Base-by-base conservation (phyloP, 768 basidiomycete species). In the Xerocomus brunneocitrinus region DNA sequence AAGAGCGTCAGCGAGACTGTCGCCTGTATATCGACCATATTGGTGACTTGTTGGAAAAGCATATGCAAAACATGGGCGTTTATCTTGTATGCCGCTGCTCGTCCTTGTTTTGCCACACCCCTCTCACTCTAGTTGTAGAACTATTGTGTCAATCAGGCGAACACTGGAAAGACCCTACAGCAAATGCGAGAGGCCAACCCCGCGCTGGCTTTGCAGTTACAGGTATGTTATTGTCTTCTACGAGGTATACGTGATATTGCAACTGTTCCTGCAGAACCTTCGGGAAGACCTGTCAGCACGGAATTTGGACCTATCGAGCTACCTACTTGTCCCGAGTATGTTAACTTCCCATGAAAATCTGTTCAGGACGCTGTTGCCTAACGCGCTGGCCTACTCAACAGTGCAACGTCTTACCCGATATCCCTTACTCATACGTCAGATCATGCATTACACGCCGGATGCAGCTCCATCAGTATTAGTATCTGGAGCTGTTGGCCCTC, bases 371-470 rank as follows among this genome's bases (percentile, higher is more conserved):
- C 31, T 5, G 14, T 35, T 22, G 19, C 8, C 32, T 41, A 32
- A 49, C 27, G 22, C 32, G 2, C 27, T 14, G 8, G 39, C 31
- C 19, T 38, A 24, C n/a, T 16, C 31, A 13, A 28, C 55, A 93
- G 91, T 95, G 93, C 93, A 97, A 82, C 85, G 95, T 8, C 85
- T 98, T 52, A 97, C 95, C 0, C 79, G 92, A 52, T 99, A 98
- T 65, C 95, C 95, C 0, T 76, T 99, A 0, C 77, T 98, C 31
- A 84, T 98, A 58, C 84, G 84, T 50, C 89, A 91, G 71, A 89
- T 97, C 57, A 67, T 91, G 25, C 79, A 85, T 22, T 90, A 94
- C 65, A 94, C 92, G 25, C 14, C 27, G 2, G 83, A 87, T 25
- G 56, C 74, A 1, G 35, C 5, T 38, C 13, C 54, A 1, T 19